Evolutionary conservation across 495 filamentous ascomycete species (phyloP).

Genomic region (Symbiotaphrina buchneri): DNA sequence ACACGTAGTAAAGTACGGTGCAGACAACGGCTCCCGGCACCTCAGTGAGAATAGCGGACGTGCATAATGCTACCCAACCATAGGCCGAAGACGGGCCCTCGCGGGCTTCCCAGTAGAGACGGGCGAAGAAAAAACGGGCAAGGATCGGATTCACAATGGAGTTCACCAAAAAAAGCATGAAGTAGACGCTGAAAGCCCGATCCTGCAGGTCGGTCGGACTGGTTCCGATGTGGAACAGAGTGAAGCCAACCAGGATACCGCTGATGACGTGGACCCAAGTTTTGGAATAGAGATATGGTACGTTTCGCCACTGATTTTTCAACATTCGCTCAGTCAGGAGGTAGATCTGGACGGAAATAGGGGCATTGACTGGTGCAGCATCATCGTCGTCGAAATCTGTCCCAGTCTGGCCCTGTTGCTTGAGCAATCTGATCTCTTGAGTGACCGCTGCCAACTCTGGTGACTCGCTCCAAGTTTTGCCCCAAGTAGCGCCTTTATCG

Average conservation of each 20-base stretch:
- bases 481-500: too few relatives aligned
- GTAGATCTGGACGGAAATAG: too few relatives aligned
- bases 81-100: constrained; percentile 50
- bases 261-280: too few relatives aligned
- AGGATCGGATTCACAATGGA: neutral
- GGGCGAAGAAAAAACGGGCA: constrained; percentile 23
- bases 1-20: constrained; percentile 26
- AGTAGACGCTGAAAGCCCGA: neutral
- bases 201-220: neutral
- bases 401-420: too few relatives aligned
- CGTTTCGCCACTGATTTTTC: too few relatives aligned
- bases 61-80: constrained; percentile 48
- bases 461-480: too few relatives aligned
- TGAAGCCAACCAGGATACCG: constrained; percentile 2
- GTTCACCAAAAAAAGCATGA: constrained; percentile 1
- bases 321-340: too few relatives aligned
- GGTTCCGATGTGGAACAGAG: neutral
- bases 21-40: constrained; percentile 11
- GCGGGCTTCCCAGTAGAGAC: constrained; percentile 39
- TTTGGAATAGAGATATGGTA: too few relatives aligned
- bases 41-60: constrained; percentile 36
- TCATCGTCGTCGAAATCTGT: too few relatives aligned
- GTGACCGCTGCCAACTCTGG: too few relatives aligned
- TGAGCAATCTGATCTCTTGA: too few relatives aligned
- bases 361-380: too few relatives aligned